These are phyloP conservation scores for Pleoardoris graminearum DNA, from an alignment of 2,329 filamentous ascomycete genomes.

Conservation along the genomic window DNA sequence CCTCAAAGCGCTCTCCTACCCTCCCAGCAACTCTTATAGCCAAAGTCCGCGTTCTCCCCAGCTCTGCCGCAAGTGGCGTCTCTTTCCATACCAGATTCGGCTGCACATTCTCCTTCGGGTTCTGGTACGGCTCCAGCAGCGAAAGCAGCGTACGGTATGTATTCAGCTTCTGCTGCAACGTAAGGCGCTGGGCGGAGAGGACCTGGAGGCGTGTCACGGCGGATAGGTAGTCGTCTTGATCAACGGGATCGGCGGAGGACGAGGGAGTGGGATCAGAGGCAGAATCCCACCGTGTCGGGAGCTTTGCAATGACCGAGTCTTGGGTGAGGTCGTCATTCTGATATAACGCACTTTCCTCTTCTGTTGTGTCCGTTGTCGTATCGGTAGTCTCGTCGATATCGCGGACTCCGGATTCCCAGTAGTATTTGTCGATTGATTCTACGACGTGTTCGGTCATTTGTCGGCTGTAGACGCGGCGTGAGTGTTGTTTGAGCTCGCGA, in stretches of 20 bases:
- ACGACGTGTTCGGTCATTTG: constrained; percentile 72
- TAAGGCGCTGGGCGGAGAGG: constrained; percentile 56
- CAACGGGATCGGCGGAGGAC: constrained; percentile 8
- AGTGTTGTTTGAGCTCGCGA: constrained; percentile 65
- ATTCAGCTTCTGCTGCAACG: constrained; percentile 52
- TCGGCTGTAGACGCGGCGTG: constrained; percentile 66
- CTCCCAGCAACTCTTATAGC: constrained; percentile 44
- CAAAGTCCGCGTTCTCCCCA: constrained; percentile 68
- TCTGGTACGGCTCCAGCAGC: constrained; percentile 57
- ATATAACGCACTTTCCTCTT: constrained; percentile 43
- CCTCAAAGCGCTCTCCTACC: constrained; percentile 34
- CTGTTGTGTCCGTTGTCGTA: constrained; percentile 42
- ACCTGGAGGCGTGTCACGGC: constrained; percentile 52
- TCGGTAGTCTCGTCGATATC: constrained; percentile 28
- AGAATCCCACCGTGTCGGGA: constrained; percentile 35
- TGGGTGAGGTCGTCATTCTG: constrained; percentile 37
- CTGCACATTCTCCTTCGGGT: constrained; percentile 57
- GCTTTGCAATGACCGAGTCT: constrained; percentile 40
- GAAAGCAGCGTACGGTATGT: constrained; percentile 54
- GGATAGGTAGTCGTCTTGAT: constrained; percentile 39
- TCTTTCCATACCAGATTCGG: constrained; percentile 68
- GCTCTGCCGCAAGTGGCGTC: constrained; percentile 66
- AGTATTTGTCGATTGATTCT: constrained; percentile 71
- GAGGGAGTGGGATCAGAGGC: constrained; percentile 20
- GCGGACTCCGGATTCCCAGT: constrained; percentile 56